Percentiles rank a stretch among this genome's conserved stretches.
These are phyloP conservation scores for Pseudogymnoascus pannorum DNA, from an alignment of 2,329 filamentous ascomycete species.

Conservation along the genomic window DNA sequence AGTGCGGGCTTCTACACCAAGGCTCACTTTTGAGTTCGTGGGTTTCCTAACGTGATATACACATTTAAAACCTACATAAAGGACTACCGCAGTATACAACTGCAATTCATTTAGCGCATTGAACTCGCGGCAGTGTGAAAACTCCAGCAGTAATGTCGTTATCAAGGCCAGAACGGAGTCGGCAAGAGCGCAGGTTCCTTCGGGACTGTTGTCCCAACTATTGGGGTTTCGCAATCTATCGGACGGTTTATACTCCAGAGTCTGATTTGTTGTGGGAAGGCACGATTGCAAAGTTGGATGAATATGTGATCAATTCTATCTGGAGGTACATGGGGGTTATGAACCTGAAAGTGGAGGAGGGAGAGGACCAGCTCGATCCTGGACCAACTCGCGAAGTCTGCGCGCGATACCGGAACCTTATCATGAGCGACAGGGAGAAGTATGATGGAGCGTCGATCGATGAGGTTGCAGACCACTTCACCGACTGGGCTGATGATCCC, in stretches of 20 bases:
- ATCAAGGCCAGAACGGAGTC: neutral
- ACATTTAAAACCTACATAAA: neutral
- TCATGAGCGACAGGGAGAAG: slow-evolving; percentile 8
- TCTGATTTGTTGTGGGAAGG: slow-evolving; percentile 18
- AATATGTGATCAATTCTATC: slow-evolving; percentile 13
- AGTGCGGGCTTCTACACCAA: neutral
- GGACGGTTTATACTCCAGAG: too few relatives aligned
- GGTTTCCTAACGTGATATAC: neutral
- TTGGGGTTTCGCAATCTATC: slow-evolving; percentile 18
- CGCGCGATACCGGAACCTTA: neutral
- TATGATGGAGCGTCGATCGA: neutral
- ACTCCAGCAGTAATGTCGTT: neutral
- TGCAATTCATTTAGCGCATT: neutral
- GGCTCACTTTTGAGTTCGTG: neutral
- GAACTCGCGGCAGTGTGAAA: neutral
- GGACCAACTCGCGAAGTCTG: neutral
- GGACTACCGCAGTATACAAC: neutral
- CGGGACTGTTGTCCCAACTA: neutral
- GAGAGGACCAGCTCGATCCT: slow-evolving; percentile 3
- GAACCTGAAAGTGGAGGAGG: neutral
- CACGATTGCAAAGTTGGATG: slow-evolving; percentile 16
- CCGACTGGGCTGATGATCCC: neutral
- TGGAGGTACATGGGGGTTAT: neutral
- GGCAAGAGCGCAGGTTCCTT: neutral
- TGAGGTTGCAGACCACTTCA: neutral